Base-by-base conservation (phyloP, 331 rosid genomes). In the Pyracantha coccinea region DNA sequence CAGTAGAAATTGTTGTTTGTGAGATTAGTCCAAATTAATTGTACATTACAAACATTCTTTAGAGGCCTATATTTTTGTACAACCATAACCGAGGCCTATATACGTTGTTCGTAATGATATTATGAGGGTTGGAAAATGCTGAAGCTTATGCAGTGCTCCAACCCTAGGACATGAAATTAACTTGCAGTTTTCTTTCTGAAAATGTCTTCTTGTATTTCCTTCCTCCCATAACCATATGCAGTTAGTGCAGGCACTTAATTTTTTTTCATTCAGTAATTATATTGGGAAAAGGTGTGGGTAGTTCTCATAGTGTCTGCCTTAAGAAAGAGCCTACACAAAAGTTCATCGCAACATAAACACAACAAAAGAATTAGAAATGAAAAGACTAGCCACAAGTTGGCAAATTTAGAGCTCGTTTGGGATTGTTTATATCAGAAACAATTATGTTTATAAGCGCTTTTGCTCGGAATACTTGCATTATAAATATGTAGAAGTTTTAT, bases 1-100 rank as follows among this genome's bases (percentile, higher is more conserved):
- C 64, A 60, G 72, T 60, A 66, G 52, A 68, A 41, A 76, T 54
- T 83, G 82, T 85, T 85, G 89, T 83, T 14, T 35, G 16, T 57
- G 17, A 87, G 73, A 55, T 69, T 38, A 33, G 72, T 67, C 50
- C 72, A 68, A 73, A 47, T 74, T 75, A 62, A 64, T 71, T 77
- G 84, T 83, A 83, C 32, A 79, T 72, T 62, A 38, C 20, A 68
- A 59, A 75, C 81, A 12, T 75, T 83, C 67, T 59, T 79, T 69
- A 13, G 55, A 71, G 70, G 69, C 83, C 85, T 80, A 54, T 60
- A 19, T n/a, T n/a, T n/a, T n/a, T n/a, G n/a, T n/a, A n/a, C n/a
- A n/a, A n/a, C n/a, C n/a, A n/a, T n/a, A n/a, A n/a, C n/a, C n/a
- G 55, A 71, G 70, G 69, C 83, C 85, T 80, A 54, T 60, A 19